Evolutionary conservation across 495 filamentous ascomycete genomes (phyloP).

Genomic region (Tetracladium setigerum): DNA sequence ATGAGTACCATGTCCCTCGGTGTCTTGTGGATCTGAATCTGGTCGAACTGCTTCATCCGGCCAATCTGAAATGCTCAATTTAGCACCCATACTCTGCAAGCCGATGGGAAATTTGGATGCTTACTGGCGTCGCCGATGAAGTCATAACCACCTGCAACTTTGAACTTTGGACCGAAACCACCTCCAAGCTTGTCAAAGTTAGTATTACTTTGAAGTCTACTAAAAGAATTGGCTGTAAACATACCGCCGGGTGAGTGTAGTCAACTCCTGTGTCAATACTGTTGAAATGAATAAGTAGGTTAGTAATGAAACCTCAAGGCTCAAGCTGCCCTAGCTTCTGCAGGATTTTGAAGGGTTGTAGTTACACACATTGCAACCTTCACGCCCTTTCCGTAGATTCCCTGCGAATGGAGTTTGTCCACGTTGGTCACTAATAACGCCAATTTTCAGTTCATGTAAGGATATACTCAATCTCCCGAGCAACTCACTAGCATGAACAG

Average conservation of each 20-base stretch:
- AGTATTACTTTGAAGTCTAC: neutral
- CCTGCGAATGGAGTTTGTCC: conserved; percentile 19
- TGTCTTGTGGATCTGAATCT: conserved; percentile 33
- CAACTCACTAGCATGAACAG: conserved; percentile 7
- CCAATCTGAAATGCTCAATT: neutral
- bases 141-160: conserved; percentile 31
- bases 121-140: conserved; percentile 25
- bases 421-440: conserved; percentile 3
- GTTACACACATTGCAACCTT: conserved; percentile 14
- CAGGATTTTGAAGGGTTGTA: neutral
- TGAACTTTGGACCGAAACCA: conserved; percentile 31
- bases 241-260: conserved; percentile 34
- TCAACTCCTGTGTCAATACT: conserved; percentile 36
- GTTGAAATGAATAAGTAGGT: conserved; percentile 14
- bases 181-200: conserved; percentile 25
- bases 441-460: too few species aligned
- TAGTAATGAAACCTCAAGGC: conserved; percentile 12
- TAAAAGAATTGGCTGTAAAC: conserved; percentile 5
- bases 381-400: conserved; percentile 22
- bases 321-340: conserved; percentile 16
- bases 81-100: neutral
- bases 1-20: conserved; percentile 39
- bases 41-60: conserved; percentile 13
- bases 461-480: too few species aligned
- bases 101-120: neutral